Conservation (phyloP, 768 basidiomycete species). For the Coprinopsis sp. region DNA sequence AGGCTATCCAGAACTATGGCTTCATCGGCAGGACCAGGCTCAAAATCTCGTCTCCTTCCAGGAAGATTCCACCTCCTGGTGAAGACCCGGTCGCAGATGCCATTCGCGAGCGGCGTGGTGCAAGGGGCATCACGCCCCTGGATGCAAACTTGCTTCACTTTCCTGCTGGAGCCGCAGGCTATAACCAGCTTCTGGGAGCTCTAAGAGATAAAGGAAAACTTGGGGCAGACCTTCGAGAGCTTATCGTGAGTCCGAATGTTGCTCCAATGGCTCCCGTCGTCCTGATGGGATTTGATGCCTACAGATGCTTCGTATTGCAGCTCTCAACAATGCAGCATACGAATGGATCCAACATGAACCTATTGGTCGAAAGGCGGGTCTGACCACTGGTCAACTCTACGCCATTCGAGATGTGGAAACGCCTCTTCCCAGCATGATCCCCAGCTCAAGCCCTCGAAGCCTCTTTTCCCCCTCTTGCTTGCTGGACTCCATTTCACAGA, state of each 20-base stretch:
- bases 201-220: constrained; percentile 44
- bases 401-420: constrained; percentile 45
- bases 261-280: not conserved
- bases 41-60: constrained; percentile 37
- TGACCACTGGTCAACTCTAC: constrained; percentile 50
- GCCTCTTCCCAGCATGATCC: constrained; percentile 33
- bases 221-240: constrained; percentile 44
- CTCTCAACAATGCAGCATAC: constrained; percentile 43
- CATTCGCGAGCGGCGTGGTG: constrained; percentile 44
- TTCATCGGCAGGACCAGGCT: no score
- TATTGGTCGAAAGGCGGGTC: constrained; percentile 44
- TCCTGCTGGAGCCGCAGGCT: constrained; percentile 44
- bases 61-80: constrained; percentile 40
- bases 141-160: constrained; percentile 48
- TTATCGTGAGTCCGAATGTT: constrained; percentile 35
- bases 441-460: no score
- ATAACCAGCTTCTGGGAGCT: constrained; percentile 46
- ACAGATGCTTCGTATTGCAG: constrained; percentile 52
- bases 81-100: constrained; percentile 41
- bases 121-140: constrained; percentile 45
- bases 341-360: constrained; percentile 57
- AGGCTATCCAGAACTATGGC: no score
- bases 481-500: constrained; percentile 57
- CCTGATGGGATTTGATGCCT: not conserved
- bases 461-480: constrained; percentile 45